These are phyloP conservation scores for Podaxis sp. DNA, from an alignment of 768 basidiomycete species.

Conservation along the genomic window DNA sequence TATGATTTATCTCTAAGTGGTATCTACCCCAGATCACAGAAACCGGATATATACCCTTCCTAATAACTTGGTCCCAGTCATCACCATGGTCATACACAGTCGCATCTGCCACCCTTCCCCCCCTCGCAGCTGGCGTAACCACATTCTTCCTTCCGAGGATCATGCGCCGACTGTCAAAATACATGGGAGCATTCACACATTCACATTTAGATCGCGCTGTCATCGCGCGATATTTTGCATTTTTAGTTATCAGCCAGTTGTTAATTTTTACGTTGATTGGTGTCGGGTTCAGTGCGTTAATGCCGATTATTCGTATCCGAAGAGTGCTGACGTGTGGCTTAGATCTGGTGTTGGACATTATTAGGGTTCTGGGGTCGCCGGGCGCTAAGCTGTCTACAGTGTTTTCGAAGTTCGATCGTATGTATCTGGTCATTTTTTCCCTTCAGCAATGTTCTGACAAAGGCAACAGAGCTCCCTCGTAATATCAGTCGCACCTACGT, in stretches of 20 bases:
- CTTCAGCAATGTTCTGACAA: not conserved
- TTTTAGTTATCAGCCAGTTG: constrained; percentile 82
- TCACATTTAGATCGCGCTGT: constrained; percentile 75
- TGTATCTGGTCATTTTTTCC: constrained; percentile 14
- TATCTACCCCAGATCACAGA: constrained; percentile 38
- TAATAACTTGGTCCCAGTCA: constrained; percentile 56
- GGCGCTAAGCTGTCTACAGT: constrained; percentile 26
- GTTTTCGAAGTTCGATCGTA: constrained; percentile 31
- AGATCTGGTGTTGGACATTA: constrained; percentile 34
- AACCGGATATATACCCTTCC: constrained; percentile 58
- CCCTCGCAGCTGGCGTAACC: constrained; percentile 71
- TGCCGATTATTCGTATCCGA: not conserved
- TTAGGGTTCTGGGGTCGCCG: constrained; percentile 27
- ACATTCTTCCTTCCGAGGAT: constrained; percentile 74
- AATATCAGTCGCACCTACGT: constrained; percentile 76
- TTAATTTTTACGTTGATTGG: constrained; percentile 82
- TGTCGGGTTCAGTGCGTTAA: constrained; percentile 66
- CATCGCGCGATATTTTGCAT: constrained; percentile 80
- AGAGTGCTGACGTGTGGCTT: not conserved
- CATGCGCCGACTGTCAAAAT: constrained; percentile 76
- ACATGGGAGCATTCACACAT: constrained; percentile 48
- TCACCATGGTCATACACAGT: constrained; percentile 66
- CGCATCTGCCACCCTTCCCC: constrained; percentile 82
- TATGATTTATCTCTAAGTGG: not conserved
- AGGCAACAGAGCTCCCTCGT: constrained; percentile 51